Base-by-base conservation (phyloP, 805 yeast genomes). In the Babjeviella inositovora region DNA sequence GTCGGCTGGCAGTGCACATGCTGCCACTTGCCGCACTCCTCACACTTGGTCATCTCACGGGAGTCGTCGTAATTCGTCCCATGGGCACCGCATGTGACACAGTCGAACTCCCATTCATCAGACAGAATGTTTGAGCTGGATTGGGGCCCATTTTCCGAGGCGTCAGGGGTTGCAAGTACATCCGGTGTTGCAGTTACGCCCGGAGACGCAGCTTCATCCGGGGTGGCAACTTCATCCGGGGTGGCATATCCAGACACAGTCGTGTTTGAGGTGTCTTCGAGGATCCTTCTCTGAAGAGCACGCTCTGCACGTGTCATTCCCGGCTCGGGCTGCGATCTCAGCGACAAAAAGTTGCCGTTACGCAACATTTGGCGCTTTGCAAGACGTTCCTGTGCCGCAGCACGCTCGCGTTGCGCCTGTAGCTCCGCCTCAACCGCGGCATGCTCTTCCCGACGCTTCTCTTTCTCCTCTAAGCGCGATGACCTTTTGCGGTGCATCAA, bases 401-500 rank as follows among this genome's bases (percentile, higher is more conserved):
- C 50, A 23, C 46, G 43, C 23, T 57, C 49, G 18, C 58, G 49
- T 20, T 54, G 50, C 26, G 60, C 59, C 22, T 56, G 65, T 27
- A 62, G 53, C 22, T 55, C 55, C 27, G 53, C 57, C 15, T 50
- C 41, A 23, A 49, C 49, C 24, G 55, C 55, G 11, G 62, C 66
- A 31, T 75, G 81, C 30, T 70, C 76, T 21, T 40, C 50, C 26
- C 42, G 53, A 23, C 49, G 58, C 29, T 46, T 49, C 30, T 65
- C 70, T 36, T 66, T 70, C 11, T 75, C 76, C 33, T 73, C 79
- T 20, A 79, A 44, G 44, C 90, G 59, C 2, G 82, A 67, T 0
- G 87, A 76, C 32, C 81, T 57, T 36, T 79, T 77, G 36, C 90
- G 58, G 27, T 76, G 65, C 4, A 70, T 70, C 37, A 79, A 45